Evolutionary conservation across 2,329 filamentous ascomycete genomes (phyloP).

Genomic region (Boeremia lycopersici): DNA sequence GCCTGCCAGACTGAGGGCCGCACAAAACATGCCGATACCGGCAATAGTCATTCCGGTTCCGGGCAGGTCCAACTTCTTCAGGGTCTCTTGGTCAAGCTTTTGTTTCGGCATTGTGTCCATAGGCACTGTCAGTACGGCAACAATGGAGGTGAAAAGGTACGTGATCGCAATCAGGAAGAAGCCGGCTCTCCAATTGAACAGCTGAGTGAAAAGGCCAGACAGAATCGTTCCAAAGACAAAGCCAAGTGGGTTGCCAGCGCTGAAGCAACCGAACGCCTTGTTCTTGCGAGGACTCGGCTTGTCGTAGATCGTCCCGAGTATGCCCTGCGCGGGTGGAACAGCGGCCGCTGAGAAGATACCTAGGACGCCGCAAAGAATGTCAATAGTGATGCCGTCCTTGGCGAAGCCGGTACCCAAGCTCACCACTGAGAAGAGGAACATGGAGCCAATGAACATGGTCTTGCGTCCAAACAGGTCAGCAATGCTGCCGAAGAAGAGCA

Average conservation of each 20-base stretch:
- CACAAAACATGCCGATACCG: slow-evolving; percentile 70
- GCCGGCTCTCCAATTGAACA: slow-evolving; percentile 68
- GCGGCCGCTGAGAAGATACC: slow-evolving; percentile 69
- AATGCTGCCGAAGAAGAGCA: slow-evolving; percentile 69
- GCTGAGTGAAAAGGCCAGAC: slow-evolving; percentile 64
- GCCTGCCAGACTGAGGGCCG: slow-evolving; percentile 59
- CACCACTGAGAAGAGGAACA: slow-evolving; percentile 64
- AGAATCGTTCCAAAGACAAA: slow-evolving; percentile 65
- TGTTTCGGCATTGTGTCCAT: slow-evolving; percentile 56
- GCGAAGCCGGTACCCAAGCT: slow-evolving; percentile 65
- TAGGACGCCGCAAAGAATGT: slow-evolving; percentile 62
- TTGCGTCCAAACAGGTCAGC: slow-evolving; percentile 71
- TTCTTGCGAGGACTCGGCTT: slow-evolving; percentile 68
- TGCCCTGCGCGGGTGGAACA: slow-evolving; percentile 68
- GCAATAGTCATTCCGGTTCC: slow-evolving; percentile 66
- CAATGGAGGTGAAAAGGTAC: slow-evolving; percentile 63
- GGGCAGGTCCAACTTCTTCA: slow-evolving; percentile 66
- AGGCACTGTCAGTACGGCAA: slow-evolving; percentile 68
- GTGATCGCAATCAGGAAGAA: slow-evolving; percentile 69
- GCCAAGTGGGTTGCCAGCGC: slow-evolving; percentile 62
- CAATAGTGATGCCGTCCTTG: slow-evolving; percentile 62
- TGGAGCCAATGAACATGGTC: slow-evolving; percentile 63
- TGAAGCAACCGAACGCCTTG: slow-evolving; percentile 67
- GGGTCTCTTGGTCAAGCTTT: slow-evolving; percentile 52
- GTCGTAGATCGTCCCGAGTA: slow-evolving; percentile 68